These are phyloP conservation scores for Papiliotrema flavescens DNA, from an alignment of 1,284 basidiomycete species.

Conservation along the genomic window DNA sequence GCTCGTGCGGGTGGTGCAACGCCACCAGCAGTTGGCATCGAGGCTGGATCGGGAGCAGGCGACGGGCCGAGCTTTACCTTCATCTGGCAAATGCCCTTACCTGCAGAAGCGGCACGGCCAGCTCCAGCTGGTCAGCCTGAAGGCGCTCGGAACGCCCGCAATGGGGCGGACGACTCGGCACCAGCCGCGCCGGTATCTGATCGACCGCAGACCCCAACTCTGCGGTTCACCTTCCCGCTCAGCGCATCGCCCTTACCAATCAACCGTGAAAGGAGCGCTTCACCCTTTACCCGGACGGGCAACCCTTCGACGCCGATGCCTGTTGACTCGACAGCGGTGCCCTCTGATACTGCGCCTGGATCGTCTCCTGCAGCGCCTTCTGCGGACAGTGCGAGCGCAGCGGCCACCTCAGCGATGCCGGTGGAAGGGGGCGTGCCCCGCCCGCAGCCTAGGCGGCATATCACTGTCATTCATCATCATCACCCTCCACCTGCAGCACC, in stretches of 20 bases:
- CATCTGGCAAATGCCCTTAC: neutral
- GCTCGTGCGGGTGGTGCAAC: neutral
- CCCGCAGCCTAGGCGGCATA: neutral
- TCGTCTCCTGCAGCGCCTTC: too few species aligned
- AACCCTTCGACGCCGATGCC: too few species aligned
- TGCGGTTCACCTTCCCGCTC: slow-evolving; percentile 13
- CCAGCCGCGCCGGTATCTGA: neutral
- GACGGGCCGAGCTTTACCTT: neutral
- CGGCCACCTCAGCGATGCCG: too few species aligned
- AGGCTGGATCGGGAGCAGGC: neutral
- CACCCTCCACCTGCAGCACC: neutral
- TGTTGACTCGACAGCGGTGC: too few species aligned
- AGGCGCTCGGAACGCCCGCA: neutral
- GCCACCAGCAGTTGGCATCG: neutral
- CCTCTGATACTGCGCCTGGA: too few species aligned
- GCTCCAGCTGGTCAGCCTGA: neutral
- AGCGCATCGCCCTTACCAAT: slow-evolving; percentile 26
- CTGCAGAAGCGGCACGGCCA: neutral
- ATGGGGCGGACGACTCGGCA: neutral
- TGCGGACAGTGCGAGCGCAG: too few species aligned
- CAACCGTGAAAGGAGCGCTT: slow-evolving; percentile 1
- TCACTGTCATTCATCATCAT: neutral
- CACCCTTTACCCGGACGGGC: neutral
- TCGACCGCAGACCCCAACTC: neutral
- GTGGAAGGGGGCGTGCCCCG: neutral